Base-by-base conservation (phyloP, 169 alveolate species). In the Theileria sp. region DNA sequence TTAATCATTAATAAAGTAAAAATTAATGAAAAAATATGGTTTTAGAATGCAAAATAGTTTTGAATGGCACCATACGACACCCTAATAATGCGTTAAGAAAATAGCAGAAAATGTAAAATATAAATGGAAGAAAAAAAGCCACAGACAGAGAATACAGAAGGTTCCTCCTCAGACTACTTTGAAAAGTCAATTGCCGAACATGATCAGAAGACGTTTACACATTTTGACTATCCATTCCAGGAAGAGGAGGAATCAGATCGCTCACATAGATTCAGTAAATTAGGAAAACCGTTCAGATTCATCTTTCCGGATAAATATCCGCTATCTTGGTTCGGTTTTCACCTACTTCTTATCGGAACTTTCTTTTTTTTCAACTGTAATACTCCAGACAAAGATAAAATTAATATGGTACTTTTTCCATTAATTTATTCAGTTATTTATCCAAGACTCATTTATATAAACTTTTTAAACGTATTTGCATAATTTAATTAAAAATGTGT, bases 231-330 rank as follows among this genome's bases (percentile, higher is more conserved):
- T 15, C 34, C 32, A 4, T 74, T 51, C 44, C 25, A 54, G 30
- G 86, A 66, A 9, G 89, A 77, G 12, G 80, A 68, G 65, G 34
- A 73, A 19, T 5, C 28, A 3, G 86, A 64, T n/a, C 21, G 25
- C 36, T 7, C 30, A 10, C 0, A 26, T 23, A 23, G 66, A 56
- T 38, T 56, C 60, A 32, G 49, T 12, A 44, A 10, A 13, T 23
- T 79, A 28, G 26, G 78, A 26, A 30, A 38, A 13, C 21, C 71
- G 4, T 26, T 85, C 54, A 21, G 15, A 21, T 26, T 65, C 25
- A 25, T 85, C 23, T 79, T 85, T 66, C 91, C 91, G 15, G 91
- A 85, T 38, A 17, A 75, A 26, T 77, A 85, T 25, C 75, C 73
- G 30, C 79, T 75, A 21, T 21, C 51, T 12, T 85, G 91, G 91